Evolutionary conservation across 148 eudicot species (phyloP), one percentile per base, ranked within the genome.

Genomic region (Rhododendron griersonianum): DNA sequence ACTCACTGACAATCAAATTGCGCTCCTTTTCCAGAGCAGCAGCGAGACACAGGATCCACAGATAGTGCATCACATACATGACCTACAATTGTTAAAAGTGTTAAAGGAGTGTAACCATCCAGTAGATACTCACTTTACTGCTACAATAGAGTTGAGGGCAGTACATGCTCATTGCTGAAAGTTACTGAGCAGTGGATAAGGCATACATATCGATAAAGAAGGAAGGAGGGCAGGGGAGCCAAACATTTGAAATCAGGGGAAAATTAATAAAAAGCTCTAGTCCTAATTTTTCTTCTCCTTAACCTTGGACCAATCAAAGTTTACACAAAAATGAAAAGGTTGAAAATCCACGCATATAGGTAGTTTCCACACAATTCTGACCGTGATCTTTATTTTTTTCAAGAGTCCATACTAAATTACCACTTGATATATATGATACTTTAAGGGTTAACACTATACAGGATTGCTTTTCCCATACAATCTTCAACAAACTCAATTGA

Each of bases 1-100:
- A 95, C 99, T 96, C 96, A 96, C 98, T 92, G 95, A 94, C 99
- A 98, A 95, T 95, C 93, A 91, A 91, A 98, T 86, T 93, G 94
- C 73, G 92, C 95, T 88, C 93, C 94, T 89, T 89, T 93, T 35
- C 47, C 85, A 83, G 92, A 93, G 89, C 99, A 98, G 90, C 99
- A 98, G 82, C 93, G 92, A 85, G 98, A 93, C 81, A 88, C 89
- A 1, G 98, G 93, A 90, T 94, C 93, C 80, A 95, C 83, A 45
- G 98, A 94, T 76, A 95, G 86, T 75, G 98, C 93, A 94, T 96
- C 94, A 87, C 99, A 97, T 47, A 95, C 98, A 90, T 90, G 90
- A 80, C 99, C 99, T 95, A 87, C 88, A 90, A 89, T 41, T 28
- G 39, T 86, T 63, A 73, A 57, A 85, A 57, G 37, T 14, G 25